Evolutionary conservation across 2,329 filamentous ascomycete species (phyloP).

Genomic region (Rhexocercosporidium sp.): DNA sequence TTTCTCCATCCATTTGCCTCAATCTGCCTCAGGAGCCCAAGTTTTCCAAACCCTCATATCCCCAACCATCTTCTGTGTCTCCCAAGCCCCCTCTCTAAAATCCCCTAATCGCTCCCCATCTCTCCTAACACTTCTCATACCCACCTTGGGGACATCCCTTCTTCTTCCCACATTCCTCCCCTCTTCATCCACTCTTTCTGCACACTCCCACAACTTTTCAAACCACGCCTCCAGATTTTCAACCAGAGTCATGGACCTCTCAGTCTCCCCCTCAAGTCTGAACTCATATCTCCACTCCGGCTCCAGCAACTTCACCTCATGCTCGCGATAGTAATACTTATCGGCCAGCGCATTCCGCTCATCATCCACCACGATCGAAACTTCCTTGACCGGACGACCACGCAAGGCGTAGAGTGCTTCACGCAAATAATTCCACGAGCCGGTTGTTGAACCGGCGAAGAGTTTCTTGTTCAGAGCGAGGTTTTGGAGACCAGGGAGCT

Average conservation of each 20-base stretch:
- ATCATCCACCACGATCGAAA: constrained; percentile 33
- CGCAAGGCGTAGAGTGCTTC: constrained; percentile 24
- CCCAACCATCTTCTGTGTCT: constrained; percentile 27
- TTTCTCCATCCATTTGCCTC: too few relatives aligned
- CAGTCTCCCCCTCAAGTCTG: constrained; percentile 1
- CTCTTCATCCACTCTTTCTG: not conserved
- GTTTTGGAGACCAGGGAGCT: constrained; percentile 26
- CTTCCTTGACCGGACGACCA: constrained; percentile 22
- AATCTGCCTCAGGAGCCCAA: constrained; percentile 18
- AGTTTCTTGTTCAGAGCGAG: constrained; percentile 29
- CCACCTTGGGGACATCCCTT: constrained; percentile 19
- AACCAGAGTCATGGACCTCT: constrained; percentile 21
- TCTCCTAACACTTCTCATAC: constrained; percentile 28
- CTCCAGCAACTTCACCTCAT: constrained; percentile 23
- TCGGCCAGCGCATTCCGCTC: constrained; percentile 23
- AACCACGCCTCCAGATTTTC: constrained; percentile 29
- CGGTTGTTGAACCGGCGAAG: constrained; percentile 14
- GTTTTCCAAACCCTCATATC: constrained; percentile 32
- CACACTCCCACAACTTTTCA: constrained; percentile 24
- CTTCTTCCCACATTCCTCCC: not conserved
- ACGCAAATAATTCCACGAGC: constrained; percentile 21
- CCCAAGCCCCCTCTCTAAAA: constrained; percentile 27
- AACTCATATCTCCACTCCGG: constrained; percentile 24
- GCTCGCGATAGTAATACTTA: constrained; percentile 29
- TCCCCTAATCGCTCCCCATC: constrained; percentile 22